Evolutionary conservation across 805 yeast species (phyloP), one percentile per base, ranked within the genome.

Genomic region (Scheffersomyces stipitis): DNA sequence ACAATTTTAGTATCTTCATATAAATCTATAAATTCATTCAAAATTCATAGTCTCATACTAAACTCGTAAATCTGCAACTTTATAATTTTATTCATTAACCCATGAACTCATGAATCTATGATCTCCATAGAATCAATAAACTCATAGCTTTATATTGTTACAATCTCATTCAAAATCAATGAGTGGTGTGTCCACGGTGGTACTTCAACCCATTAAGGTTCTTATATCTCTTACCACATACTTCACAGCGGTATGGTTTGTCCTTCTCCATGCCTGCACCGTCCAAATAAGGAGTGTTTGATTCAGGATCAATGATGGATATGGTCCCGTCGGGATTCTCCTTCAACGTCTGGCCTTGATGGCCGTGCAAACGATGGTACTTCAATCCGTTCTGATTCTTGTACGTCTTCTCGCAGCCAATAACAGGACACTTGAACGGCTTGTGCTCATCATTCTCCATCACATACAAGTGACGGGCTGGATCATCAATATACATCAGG

Each of bases 141-240:
- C n/a, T n/a, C n/a, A n/a, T n/a, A n/a, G n/a, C n/a, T 7, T n/a
- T n/a, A n/a, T n/a, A n/a, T n/a, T n/a, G n/a, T n/a, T n/a, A n/a
- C n/a, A n/a, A n/a, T n/a, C n/a, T n/a, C n/a, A n/a, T n/a, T n/a
- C n/a, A n/a, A n/a, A n/a, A n/a, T 51, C 62, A 90, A 70, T 91
- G 98, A 29, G 98, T 91, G n/a, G 97, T 82, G 65, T 93, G 99
- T 15, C 96, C 98, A 52, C 97, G 79, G 64, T 93, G 99, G 62
- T 93, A 93, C 65, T 93, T 93, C 62, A 93, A 73, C 18, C 99
- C 99, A 61, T 93, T 93, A 54, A 93, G 71, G 57, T 93, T 93
- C 73, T 93, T 93, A 69, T 93, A 93, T 39, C 99, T 72, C 66
- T 91, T 93, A 41, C 98, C 98, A 67, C 99, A 93, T 29, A 91